Percentiles rank a stretch among this genome's conserved stretches.
Conservation (phyloP, 441 rosid species). For the Capsella rubella region DNA sequence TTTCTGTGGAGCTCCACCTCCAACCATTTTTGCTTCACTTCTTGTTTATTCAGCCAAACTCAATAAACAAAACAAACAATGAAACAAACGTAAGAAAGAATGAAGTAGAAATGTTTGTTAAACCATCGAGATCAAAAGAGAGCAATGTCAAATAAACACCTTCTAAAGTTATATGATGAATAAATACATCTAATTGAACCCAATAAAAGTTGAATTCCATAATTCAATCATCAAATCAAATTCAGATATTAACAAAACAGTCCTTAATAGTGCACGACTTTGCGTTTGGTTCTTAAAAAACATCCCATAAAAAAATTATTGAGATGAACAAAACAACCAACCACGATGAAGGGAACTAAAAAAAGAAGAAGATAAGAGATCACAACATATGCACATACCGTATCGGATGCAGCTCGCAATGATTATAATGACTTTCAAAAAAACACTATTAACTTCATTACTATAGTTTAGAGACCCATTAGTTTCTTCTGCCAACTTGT, state of each 20-base stretch:
- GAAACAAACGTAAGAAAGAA: neutral
- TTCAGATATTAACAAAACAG: too few relatives aligned
- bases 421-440: neutral
- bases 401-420: neutral
- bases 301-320: too few relatives aligned
- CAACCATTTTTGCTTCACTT: slow-evolving; percentile 58
- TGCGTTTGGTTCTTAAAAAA: neutral
- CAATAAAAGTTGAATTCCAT: too few relatives aligned
- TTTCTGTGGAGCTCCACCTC: slow-evolving; percentile 82
- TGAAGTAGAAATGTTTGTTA: neutral
- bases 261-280: slow-evolving; percentile 23
- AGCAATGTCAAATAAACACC: neutral
- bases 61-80: neutral
- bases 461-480: too few relatives aligned
- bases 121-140: neutral
- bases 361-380: neutral
- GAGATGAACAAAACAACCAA: neutral
- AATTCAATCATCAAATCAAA: too few relatives aligned
- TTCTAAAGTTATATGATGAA: too few relatives aligned
- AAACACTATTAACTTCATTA: too few relatives aligned
- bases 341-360: neutral
- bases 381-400: neutral
- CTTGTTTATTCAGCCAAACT: neutral
- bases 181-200: too few relatives aligned
- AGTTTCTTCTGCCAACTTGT: neutral